Percentiles rank a stretch among this genome's conserved stretches.
These are phyloP conservation scores for Monosporascus sp. DNA, from an alignment of 2,329 filamentous ascomycete genomes.

Conservation along the genomic window DNA sequence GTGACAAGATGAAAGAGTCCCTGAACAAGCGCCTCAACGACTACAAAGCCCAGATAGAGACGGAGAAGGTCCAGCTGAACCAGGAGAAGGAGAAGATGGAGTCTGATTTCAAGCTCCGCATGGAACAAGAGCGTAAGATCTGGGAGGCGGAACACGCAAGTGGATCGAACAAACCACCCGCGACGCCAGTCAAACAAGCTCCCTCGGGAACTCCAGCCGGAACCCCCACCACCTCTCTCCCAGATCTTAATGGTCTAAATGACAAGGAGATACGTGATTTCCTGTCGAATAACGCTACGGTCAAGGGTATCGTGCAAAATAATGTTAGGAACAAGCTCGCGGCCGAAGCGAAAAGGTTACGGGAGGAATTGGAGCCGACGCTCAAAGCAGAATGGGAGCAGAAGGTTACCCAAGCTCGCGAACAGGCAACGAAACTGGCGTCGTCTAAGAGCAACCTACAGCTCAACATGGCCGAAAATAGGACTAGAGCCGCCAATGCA, in stretches of 20 bases:
- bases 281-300: slow-evolving; percentile 49
- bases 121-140: slow-evolving; percentile 26
- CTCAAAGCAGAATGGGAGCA: slow-evolving; percentile 45
- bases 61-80: slow-evolving; percentile 52
- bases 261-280: slow-evolving; percentile 55
- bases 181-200: slow-evolving; percentile 36
- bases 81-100: slow-evolving; percentile 60
- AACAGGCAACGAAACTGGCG: slow-evolving; percentile 65
- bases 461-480: slow-evolving; percentile 74
- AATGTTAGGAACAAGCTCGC: slow-evolving; percentile 69
- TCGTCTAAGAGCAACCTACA: slow-evolving; percentile 70
- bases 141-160: slow-evolving; percentile 22
- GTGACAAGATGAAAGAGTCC: slow-evolving; percentile 63
- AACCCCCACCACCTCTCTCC: slow-evolving; percentile 25
- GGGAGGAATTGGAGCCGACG: slow-evolving; percentile 45
- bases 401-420: slow-evolving; percentile 48
- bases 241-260: slow-evolving; percentile 43
- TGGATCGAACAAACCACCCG: slow-evolving; percentile 16
- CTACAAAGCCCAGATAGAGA: slow-evolving; percentile 42
- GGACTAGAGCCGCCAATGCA: slow-evolving; percentile 56
- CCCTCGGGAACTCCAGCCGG: slow-evolving; percentile 31
- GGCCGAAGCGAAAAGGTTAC: slow-evolving; percentile 55
- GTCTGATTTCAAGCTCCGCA: slow-evolving; percentile 38
- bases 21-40: slow-evolving; percentile 68
- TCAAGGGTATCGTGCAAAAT: slow-evolving; percentile 52